Conservation (phyloP, 108 stramenopile genomes). For the Schizochytrium sp. region DNA sequence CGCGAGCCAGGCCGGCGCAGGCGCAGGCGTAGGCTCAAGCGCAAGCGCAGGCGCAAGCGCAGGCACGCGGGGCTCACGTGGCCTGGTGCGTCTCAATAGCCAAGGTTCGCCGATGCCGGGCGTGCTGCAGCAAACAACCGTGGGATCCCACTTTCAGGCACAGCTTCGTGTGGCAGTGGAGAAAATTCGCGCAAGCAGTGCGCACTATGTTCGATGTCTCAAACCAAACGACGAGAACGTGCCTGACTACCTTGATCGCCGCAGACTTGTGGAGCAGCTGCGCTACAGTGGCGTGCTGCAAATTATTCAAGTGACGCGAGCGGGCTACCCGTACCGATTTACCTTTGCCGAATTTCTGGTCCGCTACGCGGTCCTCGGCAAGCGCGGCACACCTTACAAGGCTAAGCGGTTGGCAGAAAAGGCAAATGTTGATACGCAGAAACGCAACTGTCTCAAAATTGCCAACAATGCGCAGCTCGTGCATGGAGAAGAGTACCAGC, state of each 20-base stretch:
- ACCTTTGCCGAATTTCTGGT: background rate
- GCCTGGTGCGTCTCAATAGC: background rate
- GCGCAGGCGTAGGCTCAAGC: no score
- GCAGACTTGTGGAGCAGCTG: background rate
- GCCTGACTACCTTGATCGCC: background rate
- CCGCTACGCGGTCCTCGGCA: background rate
- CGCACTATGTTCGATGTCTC: conserved; percentile 94
- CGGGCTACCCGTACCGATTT: conserved; percentile 15
- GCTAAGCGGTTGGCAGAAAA: background rate
- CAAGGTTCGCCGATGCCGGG: background rate
- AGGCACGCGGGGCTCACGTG: no score
- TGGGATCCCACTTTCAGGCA: conserved; percentile 67
- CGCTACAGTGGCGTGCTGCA: conserved; percentile 13
- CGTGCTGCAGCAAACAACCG: conserved; percentile 20
- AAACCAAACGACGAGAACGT: conserved; percentile 74
- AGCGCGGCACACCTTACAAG: background rate
- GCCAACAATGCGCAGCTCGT: conserved; percentile 9
- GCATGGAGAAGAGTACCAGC: background rate
- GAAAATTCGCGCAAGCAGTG: conserved; percentile 73
- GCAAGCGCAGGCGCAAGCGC: no score
- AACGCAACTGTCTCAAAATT: background rate
- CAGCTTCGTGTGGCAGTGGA: conserved; percentile 69
- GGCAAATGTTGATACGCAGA: background rate
- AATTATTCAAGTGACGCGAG: background rate
- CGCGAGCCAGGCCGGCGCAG: no score